phyloP scores from a whole-genome alignment of 805 yeast species.

The Metschnikowia cerradonensis region DNA sequence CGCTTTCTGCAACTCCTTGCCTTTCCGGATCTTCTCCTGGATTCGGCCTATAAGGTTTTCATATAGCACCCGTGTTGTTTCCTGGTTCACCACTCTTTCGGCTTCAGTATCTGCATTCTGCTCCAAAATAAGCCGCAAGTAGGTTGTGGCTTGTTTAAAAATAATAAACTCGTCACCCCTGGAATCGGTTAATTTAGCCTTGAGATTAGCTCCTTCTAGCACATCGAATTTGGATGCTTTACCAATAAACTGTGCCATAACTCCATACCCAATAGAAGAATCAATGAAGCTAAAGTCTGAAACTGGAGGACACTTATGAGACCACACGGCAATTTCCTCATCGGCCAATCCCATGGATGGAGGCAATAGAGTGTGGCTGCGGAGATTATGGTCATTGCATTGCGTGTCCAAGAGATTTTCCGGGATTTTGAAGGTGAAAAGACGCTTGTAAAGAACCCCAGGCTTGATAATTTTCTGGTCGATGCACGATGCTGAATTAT shows the following conservation, averaged over 20 bases:
- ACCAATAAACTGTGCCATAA: slow-evolving; percentile 40
- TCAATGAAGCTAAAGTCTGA: slow-evolving; percentile 32
- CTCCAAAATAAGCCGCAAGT: slow-evolving; percentile 28
- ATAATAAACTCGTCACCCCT: slow-evolving; percentile 40
- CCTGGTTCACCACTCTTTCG: slow-evolving; percentile 14
- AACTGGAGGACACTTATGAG: slow-evolving; percentile 4
- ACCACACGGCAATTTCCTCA: slow-evolving; percentile 10
- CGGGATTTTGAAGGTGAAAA: slow-evolving; percentile 41
- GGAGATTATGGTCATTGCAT: slow-evolving; percentile 30
- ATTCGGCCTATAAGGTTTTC: slow-evolving; percentile 24
- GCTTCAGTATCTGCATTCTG: slow-evolving; percentile 10
- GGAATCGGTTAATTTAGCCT: slow-evolving; percentile 30
- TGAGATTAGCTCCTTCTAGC: slow-evolving; percentile 24
- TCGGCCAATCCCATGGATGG: slow-evolving; percentile 32
- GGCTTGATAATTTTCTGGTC: slow-evolving; percentile 19
- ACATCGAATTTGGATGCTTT: slow-evolving; percentile 34
- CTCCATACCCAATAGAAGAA: slow-evolving; percentile 32
- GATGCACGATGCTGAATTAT: slow-evolving; percentile 22
- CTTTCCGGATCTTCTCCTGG: slow-evolving; percentile 26
- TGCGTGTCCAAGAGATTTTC: slow-evolving; percentile 33
- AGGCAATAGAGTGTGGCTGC: slow-evolving; percentile 32
- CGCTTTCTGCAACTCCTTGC: slow-evolving; percentile 18
- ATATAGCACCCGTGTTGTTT: slow-evolving; percentile 13
- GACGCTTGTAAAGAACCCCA: slow-evolving; percentile 29
- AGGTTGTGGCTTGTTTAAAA: slow-evolving; percentile 26